phyloP scores from a whole-genome alignment of 2,329 filamentous ascomycete genomes.

The Xylariaceae sp. region DNA sequence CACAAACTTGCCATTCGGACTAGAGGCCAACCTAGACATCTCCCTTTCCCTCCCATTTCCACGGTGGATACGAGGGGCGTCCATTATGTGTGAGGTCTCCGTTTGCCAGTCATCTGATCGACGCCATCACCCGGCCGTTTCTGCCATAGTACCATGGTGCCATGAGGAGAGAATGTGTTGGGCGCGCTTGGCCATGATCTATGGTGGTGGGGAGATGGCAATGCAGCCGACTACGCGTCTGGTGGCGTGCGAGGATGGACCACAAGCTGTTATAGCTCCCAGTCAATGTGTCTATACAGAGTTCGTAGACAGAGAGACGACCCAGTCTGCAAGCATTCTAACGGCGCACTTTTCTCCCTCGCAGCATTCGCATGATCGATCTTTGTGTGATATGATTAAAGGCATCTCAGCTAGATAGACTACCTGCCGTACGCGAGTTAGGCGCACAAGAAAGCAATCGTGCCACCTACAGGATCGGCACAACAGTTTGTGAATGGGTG shows the following conservation, averaged over 20 bases:
- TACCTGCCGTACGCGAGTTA: slow-evolving; percentile 15
- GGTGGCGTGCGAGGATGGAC: slow-evolving; percentile 1
- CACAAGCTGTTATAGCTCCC: slow-evolving; percentile 13
- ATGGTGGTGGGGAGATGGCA: slow-evolving; percentile 13
- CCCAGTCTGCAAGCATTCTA: too few species aligned
- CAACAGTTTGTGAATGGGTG: neutral
- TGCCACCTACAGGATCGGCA: slow-evolving; percentile 15
- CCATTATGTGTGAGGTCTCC: slow-evolving; percentile 16
- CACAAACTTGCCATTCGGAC: too few species aligned
- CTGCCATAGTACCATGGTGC: too few species aligned
- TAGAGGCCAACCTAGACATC: too few species aligned
- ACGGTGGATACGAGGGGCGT: slow-evolving; percentile 9
- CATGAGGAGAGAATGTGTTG: too few species aligned
- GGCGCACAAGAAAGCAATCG: slow-evolving; percentile 13
- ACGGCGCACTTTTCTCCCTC: too few species aligned
- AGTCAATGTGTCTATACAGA: too few species aligned
- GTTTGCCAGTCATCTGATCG: slow-evolving; percentile 29
- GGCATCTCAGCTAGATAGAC: slow-evolving; percentile 9
- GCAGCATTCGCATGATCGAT: slow-evolving; percentile 19
- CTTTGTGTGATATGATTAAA: slow-evolving; percentile 16
- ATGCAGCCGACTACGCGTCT: slow-evolving; percentile 12
- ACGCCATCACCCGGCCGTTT: slow-evolving; percentile 26
- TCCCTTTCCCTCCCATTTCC: too few species aligned
- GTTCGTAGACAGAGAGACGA: too few species aligned
- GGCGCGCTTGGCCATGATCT: too few species aligned